phyloP scores from a whole-genome alignment of 1,284 basidiomycete species.

The Coniferiporia sulphurascens region DNA sequence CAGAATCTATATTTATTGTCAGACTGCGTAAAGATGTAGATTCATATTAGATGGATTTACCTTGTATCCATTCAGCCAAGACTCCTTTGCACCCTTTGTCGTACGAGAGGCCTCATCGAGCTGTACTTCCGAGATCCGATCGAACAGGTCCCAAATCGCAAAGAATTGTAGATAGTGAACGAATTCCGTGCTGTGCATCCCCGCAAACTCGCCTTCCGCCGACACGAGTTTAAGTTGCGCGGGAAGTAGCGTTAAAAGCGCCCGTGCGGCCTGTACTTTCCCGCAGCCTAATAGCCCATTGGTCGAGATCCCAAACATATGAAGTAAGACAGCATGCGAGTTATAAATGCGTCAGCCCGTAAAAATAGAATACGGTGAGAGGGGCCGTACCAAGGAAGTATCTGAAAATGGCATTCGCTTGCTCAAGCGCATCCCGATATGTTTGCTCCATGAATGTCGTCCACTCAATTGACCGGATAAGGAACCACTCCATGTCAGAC shows the following conservation, averaged over 20 bases:
- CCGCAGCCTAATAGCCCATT: slow-evolving; percentile 52
- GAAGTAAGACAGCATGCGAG: neutral
- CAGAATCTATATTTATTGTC: slow-evolving; percentile 35
- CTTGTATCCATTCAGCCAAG: slow-evolving; percentile 62
- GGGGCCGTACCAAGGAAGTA: slow-evolving; percentile 74
- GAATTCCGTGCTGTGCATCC: slow-evolving; percentile 64
- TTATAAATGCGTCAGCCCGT: neutral
- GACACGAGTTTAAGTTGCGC: slow-evolving; percentile 51
- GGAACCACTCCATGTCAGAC: slow-evolving; percentile 55
- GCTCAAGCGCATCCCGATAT: slow-evolving; percentile 72
- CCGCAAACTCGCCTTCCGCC: slow-evolving; percentile 37
- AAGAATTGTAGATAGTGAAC: slow-evolving; percentile 74
- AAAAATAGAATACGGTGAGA: no score
- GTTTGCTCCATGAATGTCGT: slow-evolving; percentile 77
- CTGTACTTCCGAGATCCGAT: slow-evolving; percentile 52
- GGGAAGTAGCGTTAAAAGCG: slow-evolving; percentile 63
- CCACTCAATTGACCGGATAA: slow-evolving; percentile 93
- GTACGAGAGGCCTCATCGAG: slow-evolving; percentile 46
- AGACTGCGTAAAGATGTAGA: neutral
- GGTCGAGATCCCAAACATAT: neutral
- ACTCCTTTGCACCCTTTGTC: slow-evolving; percentile 52
- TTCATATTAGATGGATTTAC: slow-evolving; percentile 29
- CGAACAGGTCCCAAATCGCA: slow-evolving; percentile 59
- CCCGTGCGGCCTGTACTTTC: slow-evolving; percentile 65
- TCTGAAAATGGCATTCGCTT: slow-evolving; percentile 80